phyloP scores from a whole-genome alignment of 345 rosid species.

The Ailanthus altissimus region DNA sequence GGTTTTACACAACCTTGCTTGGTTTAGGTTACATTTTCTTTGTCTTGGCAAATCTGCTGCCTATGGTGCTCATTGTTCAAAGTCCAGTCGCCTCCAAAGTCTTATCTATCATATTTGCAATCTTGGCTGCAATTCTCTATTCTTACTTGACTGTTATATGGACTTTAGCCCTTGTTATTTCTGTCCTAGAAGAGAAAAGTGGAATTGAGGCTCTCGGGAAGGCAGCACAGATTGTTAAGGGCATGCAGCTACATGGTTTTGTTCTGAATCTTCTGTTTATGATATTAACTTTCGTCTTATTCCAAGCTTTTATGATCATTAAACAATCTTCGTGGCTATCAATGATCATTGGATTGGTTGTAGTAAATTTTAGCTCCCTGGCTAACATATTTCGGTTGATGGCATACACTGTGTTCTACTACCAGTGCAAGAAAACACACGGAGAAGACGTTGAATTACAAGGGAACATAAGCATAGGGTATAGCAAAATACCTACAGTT shows the following conservation, averaged over 20 bases:
- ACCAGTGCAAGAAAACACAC: slow-evolving; percentile 42
- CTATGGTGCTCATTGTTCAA: slow-evolving; percentile 23
- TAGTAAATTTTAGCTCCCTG: slow-evolving; percentile 21
- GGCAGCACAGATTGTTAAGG: slow-evolving; percentile 58
- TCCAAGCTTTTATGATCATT: not conserved
- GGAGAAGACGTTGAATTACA: slow-evolving; percentile 52
- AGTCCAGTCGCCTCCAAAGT: not conserved
- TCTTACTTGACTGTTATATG: slow-evolving; percentile 45
- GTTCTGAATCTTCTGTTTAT: slow-evolving; percentile 41
- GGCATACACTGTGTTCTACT: slow-evolving; percentile 50
- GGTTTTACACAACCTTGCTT: slow-evolving; percentile 40
- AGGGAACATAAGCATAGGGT: slow-evolving; percentile 33
- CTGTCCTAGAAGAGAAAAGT: slow-evolving; percentile 50
- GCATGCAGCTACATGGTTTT: slow-evolving; percentile 44
- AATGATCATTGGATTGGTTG: slow-evolving; percentile 28
- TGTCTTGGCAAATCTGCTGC: slow-evolving; percentile 14
- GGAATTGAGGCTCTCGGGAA: slow-evolving; percentile 61
- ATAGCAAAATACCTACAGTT: slow-evolving; percentile 38
- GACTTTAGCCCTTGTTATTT: slow-evolving; percentile 52
- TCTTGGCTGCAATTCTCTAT: slow-evolving; percentile 29
- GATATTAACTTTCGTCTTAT: slow-evolving; percentile 17
- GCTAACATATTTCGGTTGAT: slow-evolving; percentile 38
- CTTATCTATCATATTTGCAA: not conserved
- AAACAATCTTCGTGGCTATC: slow-evolving; percentile 1
- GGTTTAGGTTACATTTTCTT: slow-evolving; percentile 36